Evolutionary conservation across 1,139 yeast genomes (phyloP).

Genomic region (Scheffersomyces illinoinensis): DNA sequence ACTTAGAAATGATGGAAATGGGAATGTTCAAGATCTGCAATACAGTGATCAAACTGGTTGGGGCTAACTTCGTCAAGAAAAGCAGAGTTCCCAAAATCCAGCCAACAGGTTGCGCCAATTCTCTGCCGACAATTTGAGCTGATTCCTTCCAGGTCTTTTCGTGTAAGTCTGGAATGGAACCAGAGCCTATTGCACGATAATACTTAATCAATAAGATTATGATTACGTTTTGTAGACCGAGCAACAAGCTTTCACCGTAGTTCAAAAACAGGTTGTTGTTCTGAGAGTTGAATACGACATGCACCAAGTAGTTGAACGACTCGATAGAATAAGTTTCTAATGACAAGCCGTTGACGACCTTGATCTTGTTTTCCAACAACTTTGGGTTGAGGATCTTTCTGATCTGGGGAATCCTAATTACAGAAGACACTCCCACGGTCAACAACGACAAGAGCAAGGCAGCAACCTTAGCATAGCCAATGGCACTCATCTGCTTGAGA

Average conservation of each 20-base stretch:
- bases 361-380: slow-evolving; percentile 25
- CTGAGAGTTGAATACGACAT: slow-evolving; percentile 42
- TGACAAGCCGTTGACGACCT: slow-evolving; percentile 42
- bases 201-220: slow-evolving; percentile 40
- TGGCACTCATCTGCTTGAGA: slow-evolving; percentile 34
- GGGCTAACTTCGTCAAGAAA: slow-evolving; percentile 35
- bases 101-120: slow-evolving; percentile 24
- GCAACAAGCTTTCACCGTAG: slow-evolving; percentile 44
- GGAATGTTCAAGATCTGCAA: slow-evolving; percentile 58
- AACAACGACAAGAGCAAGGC: slow-evolving; percentile 36
- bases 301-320: slow-evolving; percentile 39
- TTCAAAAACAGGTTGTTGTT: slow-evolving; percentile 37
- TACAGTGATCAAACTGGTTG: slow-evolving; percentile 27
- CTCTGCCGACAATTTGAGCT: slow-evolving; percentile 4
- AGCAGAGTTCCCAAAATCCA: slow-evolving; percentile 28
- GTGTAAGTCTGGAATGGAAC: slow-evolving; percentile 15
- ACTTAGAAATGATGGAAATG: slow-evolving; percentile 49
- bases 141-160: slow-evolving; percentile 13
- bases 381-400: slow-evolving; percentile 34
- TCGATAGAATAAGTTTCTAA: slow-evolving; percentile 40
- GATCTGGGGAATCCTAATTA: slow-evolving; percentile 47
- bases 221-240: slow-evolving; percentile 42
- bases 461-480: slow-evolving; percentile 39
- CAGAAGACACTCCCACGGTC: slow-evolving; percentile 42
- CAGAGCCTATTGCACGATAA: slow-evolving; percentile 29